A percentile compares a stretch with the other conserved stretches of the same genome.
These are phyloP conservation scores for Zasmidium citrigriseum DNA, from an alignment of 2,329 filamentous ascomycete species.

Conservation along the genomic window DNA sequence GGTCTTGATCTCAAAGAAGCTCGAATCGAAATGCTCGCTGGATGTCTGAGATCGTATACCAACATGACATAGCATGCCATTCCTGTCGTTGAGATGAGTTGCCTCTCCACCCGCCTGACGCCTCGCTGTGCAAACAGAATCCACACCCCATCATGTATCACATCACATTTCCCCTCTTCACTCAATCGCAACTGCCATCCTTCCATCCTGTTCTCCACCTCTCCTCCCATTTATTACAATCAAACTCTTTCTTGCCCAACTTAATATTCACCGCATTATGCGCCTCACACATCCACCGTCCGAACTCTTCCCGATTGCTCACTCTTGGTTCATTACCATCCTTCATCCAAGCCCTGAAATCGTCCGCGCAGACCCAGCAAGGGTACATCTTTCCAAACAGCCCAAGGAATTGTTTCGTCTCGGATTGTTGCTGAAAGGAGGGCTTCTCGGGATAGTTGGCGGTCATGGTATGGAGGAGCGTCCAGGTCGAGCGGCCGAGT, in stretches of 20 bases:
- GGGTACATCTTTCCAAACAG: constrained; percentile 88
- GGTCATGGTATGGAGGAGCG: constrained; percentile 86
- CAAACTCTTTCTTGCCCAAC: constrained; percentile 86
- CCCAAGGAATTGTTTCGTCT: constrained; percentile 75
- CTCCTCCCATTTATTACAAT: constrained; percentile 89
- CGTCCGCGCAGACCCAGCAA: constrained; percentile 92
- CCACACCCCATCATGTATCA: too few species aligned
- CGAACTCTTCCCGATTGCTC: constrained; percentile 67
- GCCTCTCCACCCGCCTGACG: too few species aligned
- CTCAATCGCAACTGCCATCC: constrained; percentile 65
- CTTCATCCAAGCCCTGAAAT: constrained; percentile 81
- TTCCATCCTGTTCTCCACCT: constrained; percentile 90
- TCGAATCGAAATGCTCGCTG: too few species aligned
- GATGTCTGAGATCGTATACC: too few species aligned
- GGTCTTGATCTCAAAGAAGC: too few species aligned
- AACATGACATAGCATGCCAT: too few species aligned
- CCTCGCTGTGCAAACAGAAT: too few species aligned
- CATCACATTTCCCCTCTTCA: neutral
- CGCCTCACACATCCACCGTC: constrained; percentile 79
- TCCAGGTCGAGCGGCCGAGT: constrained; percentile 89
- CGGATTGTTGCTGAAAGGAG: constrained; percentile 66
- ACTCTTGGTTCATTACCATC: constrained; percentile 66
- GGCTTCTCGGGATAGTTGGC: constrained; percentile 79
- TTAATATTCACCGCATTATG: constrained; percentile 89
- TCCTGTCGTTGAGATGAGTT: too few species aligned